Evolutionary conservation across 805 yeast species (phyloP).

Genomic region (Monosporozyma siamensis): DNA sequence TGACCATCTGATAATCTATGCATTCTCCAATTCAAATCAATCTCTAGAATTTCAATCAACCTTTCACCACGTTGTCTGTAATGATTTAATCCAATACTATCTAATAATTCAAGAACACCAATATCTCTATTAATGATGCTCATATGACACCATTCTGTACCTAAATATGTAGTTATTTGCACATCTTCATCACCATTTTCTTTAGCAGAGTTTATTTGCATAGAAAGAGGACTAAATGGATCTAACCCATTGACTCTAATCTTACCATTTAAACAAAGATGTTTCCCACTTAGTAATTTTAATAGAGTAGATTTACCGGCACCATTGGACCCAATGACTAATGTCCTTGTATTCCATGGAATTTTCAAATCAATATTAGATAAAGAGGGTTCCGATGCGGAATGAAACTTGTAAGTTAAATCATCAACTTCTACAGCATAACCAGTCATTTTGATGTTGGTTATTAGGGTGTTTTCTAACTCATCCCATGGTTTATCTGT

Average conservation of each 20-base stretch:
- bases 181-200: constrained; percentile 33
- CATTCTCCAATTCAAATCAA: constrained; percentile 89
- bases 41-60: constrained; percentile 68
- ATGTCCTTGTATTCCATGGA: constrained; percentile 63
- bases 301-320: constrained; percentile 93
- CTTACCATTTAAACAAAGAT: constrained; percentile 64
- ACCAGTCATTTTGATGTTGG: background rate
- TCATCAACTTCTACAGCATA: constrained; percentile 50
- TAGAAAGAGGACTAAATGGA: constrained; percentile 59
- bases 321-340: constrained; percentile 89
- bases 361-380: constrained; percentile 51
- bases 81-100: constrained; percentile 74
- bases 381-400: constrained; percentile 53
- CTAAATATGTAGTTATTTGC: constrained; percentile 65
- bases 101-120: constrained; percentile 68
- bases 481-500: no score
- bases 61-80: constrained; percentile 68
- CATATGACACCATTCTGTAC: constrained; percentile 96
- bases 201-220: constrained; percentile 29
- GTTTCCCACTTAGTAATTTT: constrained; percentile 82
- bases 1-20: constrained; percentile 89
- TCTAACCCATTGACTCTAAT: constrained; percentile 73
- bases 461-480: no score
- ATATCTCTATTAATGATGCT: constrained; percentile 85
- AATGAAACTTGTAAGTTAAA: constrained; percentile 61